phyloP scores from a whole-genome alignment of 768 basidiomycete genomes.

The Lentinus brumalis region DNA sequence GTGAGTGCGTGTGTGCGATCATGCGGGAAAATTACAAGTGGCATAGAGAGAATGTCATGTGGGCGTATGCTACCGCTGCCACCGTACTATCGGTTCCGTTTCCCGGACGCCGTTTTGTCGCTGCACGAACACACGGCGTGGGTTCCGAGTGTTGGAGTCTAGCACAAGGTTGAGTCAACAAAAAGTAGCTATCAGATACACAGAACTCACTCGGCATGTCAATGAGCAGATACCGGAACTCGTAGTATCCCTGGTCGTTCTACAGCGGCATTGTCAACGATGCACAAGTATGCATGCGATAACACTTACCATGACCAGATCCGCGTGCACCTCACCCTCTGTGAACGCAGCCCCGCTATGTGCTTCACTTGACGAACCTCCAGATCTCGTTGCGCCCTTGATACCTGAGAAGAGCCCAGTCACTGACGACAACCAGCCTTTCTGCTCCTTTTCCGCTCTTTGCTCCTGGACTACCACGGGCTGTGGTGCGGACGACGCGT shows the following conservation, averaged over 20 bases:
- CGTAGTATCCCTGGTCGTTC: slow-evolving; percentile 78
- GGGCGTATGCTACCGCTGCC: slow-evolving; percentile 44
- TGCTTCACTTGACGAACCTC: slow-evolving; percentile 32
- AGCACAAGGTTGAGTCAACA: slow-evolving; percentile 23
- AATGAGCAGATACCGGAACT: slow-evolving; percentile 74
- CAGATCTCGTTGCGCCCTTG: slow-evolving; percentile 40
- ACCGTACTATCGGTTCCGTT: slow-evolving; percentile 70
- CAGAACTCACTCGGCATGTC: slow-evolving; percentile 72
- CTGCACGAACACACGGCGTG: slow-evolving; percentile 72
- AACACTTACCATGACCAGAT: slow-evolving; percentile 67
- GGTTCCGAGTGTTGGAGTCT: slow-evolving; percentile 66
- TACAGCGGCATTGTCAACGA: slow-evolving; percentile 30
- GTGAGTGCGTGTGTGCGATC: slow-evolving; percentile 4
- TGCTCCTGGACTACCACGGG: slow-evolving; percentile 32
- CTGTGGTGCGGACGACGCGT: slow-evolving; percentile 37
- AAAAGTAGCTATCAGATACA: slow-evolving; percentile 29
- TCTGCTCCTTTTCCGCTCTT: slow-evolving; percentile 36
- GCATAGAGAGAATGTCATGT: neutral
- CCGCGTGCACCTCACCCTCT: slow-evolving; percentile 82
- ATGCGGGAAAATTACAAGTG: neutral
- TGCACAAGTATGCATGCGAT: neutral
- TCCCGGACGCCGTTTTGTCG: slow-evolving; percentile 66
- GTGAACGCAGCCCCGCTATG: slow-evolving; percentile 50
- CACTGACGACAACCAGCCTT: slow-evolving; percentile 50
- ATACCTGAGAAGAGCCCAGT: slow-evolving; percentile 73